Percentiles rank a stretch among this genome's conserved stretches.
Evolutionary conservation across 179 eudicot genomes (phyloP).

Genomic region (Beta lomatogona): DNA sequence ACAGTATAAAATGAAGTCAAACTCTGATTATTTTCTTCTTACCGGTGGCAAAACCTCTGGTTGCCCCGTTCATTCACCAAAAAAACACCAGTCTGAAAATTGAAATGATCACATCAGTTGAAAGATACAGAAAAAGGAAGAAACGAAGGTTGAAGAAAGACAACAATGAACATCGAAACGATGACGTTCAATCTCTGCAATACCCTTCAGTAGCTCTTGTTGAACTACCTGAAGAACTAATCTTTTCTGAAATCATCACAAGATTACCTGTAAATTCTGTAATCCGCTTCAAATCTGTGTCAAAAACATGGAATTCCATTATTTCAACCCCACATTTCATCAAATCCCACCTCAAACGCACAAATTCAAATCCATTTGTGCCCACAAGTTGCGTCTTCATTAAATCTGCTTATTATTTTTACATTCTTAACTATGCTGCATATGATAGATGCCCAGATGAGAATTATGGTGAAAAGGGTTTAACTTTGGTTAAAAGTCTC

Average conservation of each 20-base stretch:
- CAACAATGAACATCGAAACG: constrained; percentile 7
- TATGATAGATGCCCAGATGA: constrained; percentile 34
- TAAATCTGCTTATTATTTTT: constrained; percentile 31
- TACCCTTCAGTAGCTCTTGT: not conserved
- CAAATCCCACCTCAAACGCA: constrained; percentile 23
- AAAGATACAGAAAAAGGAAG: constrained; percentile 8
- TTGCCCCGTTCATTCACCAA: constrained; percentile 11
- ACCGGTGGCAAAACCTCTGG: constrained; percentile 21
- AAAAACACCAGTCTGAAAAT: not conserved
- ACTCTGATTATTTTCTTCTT: not conserved
- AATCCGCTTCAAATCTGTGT: constrained; percentile 30
- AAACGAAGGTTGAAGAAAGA: constrained; percentile 8
- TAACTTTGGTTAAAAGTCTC: constrained; percentile 23
- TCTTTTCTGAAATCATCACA: constrained; percentile 37
- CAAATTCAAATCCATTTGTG: constrained; percentile 32
- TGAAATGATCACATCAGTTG: constrained; percentile 20
- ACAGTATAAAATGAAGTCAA: constrained; percentile 7
- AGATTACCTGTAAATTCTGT: constrained; percentile 32
- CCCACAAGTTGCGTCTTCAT: constrained; percentile 32
- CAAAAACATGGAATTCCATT: constrained; percentile 27
- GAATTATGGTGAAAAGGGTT: constrained; percentile 21
- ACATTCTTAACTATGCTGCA: constrained; percentile 37
- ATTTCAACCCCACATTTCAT: constrained; percentile 28
- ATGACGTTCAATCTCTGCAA: constrained; percentile 2
- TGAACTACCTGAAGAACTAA: constrained; percentile 34